phyloP scores from a whole-genome alignment of 164 flowering plant species.

The Nelumbo lutea region DNA sequence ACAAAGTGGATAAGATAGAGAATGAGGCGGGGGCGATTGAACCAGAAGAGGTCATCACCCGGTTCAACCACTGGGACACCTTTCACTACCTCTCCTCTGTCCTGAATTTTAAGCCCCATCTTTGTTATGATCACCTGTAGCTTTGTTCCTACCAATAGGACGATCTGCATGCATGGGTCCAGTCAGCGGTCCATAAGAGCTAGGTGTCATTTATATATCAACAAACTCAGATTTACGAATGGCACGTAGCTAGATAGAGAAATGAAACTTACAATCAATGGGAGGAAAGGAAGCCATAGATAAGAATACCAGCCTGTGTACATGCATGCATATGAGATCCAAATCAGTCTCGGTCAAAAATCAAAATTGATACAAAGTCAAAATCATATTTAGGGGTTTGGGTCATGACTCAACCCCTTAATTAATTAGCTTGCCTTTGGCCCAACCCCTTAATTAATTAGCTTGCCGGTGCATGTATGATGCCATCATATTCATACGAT shows the following conservation, averaged over 20 bases:
- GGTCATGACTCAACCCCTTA: no score
- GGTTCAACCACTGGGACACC: constrained; percentile 72
- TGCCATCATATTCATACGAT: no score
- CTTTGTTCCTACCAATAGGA: constrained; percentile 76
- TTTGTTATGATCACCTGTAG: constrained; percentile 80
- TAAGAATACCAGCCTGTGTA: constrained; percentile 59
- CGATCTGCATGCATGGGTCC: constrained; percentile 37
- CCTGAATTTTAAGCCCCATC: constrained; percentile 72
- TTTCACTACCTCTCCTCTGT: constrained; percentile 64
- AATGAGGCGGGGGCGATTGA: constrained; percentile 64
- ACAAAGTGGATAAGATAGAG: constrained; percentile 74
- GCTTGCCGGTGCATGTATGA: no score
- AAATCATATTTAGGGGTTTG: no score
- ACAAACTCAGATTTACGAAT: no score
- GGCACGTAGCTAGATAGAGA: no score
- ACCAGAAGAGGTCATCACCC: constrained; percentile 81
- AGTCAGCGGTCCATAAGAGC: background rate
- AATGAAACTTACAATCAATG: constrained; percentile 54
- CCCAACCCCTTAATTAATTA: no score
- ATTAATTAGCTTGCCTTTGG: no score
- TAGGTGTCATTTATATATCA: no score
- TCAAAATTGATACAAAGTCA: no score
- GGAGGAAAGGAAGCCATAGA: constrained; percentile 73
- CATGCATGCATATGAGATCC: no score
- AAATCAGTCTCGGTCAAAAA: no score